These are phyloP conservation scores for Sistotremastrum suecicum DNA, from an alignment of 768 basidiomycete genomes.

Conservation along the genomic window DNA sequence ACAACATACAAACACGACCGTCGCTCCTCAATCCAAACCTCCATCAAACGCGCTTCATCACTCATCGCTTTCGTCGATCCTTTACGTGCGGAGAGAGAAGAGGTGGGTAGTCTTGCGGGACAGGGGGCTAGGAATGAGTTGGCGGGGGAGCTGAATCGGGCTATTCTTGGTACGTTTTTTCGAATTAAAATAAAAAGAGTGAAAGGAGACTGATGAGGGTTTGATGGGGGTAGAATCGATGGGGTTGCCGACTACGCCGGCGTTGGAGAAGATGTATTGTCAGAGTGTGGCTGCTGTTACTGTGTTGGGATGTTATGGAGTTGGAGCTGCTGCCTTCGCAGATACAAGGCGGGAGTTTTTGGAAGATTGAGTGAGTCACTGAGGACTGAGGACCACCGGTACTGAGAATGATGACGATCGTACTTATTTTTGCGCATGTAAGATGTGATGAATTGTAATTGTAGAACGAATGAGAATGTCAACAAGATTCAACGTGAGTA, in stretches of 20 bases:
- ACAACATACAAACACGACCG: conserved; percentile 51
- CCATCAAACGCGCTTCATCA: conserved; percentile 63
- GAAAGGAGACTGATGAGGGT: no score
- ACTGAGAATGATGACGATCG: no score
- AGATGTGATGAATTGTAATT: no score
- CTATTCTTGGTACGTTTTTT: conserved; percentile 76
- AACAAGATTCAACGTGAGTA: no score
- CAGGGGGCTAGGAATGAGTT: conserved; percentile 49
- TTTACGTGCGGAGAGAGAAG: conserved; percentile 42
- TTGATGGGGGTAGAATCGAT: conserved; percentile 75
- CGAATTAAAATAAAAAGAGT: no score
- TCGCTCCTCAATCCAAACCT: conserved; percentile 46
- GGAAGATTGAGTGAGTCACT: conserved; percentile 24
- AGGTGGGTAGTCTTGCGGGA: conserved; percentile 53
- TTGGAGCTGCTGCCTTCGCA: conserved; percentile 68
- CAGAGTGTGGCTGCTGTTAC: conserved; percentile 54
- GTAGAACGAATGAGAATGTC: no score
- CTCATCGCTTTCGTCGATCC: conserved; percentile 75
- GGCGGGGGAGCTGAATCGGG: conserved; percentile 67
- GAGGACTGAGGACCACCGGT: neutral
- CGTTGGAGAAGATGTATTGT: conserved; percentile 65
- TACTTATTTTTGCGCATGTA: no score
- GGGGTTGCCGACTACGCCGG: conserved; percentile 54
- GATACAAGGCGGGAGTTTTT: conserved; percentile 67
- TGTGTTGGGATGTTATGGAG: conserved; percentile 60